Base-by-base conservation (phyloP, 495 filamentous ascomycete species). In the Podospora bellae-mahoneyi region DNA sequence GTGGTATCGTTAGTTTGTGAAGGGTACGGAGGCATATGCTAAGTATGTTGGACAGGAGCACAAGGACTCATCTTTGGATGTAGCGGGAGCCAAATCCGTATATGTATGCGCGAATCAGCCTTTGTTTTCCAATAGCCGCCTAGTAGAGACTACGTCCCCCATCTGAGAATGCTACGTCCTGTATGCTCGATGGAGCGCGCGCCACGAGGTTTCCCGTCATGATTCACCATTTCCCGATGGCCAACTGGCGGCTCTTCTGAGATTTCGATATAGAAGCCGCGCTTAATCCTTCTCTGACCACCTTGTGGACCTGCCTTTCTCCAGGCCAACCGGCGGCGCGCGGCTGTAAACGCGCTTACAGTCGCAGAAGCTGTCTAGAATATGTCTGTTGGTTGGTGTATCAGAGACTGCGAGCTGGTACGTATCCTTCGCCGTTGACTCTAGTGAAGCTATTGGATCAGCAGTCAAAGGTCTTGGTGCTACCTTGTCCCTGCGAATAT, bases 261-360 rank as follows among this genome's bases (percentile, higher is more conserved):
- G 68, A 67, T 54, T 61, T 53, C 64, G 34, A n/a, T 44, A 58
- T 57, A n/a, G 18, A 20, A 61, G 62, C 54, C 64, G 71, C 69
- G 63, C 68, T 65, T 73, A 67, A 57, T 60, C 34, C 13, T 48
- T 48, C 39, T 48, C 9, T 48, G 39, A 16, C 39, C 39, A 13
- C 9, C 9, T 9, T 13, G 39, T 48, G 39, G 39, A 18, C 39
- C 39, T 48, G 9, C 39, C 64, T 59, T 62, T 20, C 65, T 39
- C 15, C 48, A 61, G 61, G 39, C 59, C 66, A 67, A 63, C 55
- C 54, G 67, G 67, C 68, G n/a, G 59, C 64, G 69, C 72, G 75
- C 75, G 75, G 72, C 71, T 76, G 68, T 71, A 60, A 63, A 75
- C 68, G 74, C 75, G 74, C 70, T 73, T 76, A 66, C 67, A 30